Percentiles rank a stretch among this genome's conserved stretches.
Evolutionary conservation across 345 rosid genomes (phyloP).

Genomic region (Moricandia arvensis): DNA sequence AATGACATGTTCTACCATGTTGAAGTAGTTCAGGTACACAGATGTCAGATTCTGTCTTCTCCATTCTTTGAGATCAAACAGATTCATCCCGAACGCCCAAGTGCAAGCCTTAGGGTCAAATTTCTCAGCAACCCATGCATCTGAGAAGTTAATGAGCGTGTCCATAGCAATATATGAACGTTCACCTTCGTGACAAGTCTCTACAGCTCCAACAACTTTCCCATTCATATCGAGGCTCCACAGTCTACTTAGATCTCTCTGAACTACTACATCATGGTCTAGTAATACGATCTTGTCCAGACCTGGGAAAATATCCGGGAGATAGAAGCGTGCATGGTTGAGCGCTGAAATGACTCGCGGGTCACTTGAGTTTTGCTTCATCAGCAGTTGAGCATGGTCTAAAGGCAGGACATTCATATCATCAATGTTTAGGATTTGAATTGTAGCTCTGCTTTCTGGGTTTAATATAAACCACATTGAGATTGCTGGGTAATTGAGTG

Average conservation of each 20-base stretch:
- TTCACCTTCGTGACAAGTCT: slow-evolving; percentile 68
- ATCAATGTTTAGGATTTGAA: slow-evolving; percentile 65
- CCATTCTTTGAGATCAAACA: slow-evolving; percentile 82
- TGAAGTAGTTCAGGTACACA: slow-evolving; percentile 51
- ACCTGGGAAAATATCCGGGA: slow-evolving; percentile 71
- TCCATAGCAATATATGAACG: slow-evolving; percentile 58
- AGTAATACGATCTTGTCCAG: slow-evolving; percentile 70
- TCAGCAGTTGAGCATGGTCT: slow-evolving; percentile 48
- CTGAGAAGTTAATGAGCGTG: slow-evolving; percentile 62
- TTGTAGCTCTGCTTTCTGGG: slow-evolving; percentile 59
- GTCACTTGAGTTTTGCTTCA: slow-evolving; percentile 56
- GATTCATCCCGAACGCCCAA: slow-evolving; percentile 95
- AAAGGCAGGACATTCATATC: slow-evolving; percentile 57
- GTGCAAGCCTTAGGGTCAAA: slow-evolving; percentile 74
- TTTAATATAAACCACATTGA: slow-evolving; percentile 87
- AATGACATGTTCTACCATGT: slow-evolving; percentile 49
- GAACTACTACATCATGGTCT: slow-evolving; percentile 94
- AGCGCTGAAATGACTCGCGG: slow-evolving; percentile 61
- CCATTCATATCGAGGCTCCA: slow-evolving; percentile 79
- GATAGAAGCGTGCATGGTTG: slow-evolving; percentile 82
- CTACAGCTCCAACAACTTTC: slow-evolving; percentile 88
- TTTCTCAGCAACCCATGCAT: slow-evolving; percentile 54
- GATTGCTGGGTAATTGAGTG: slow-evolving; percentile 79
- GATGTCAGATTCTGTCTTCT: slow-evolving; percentile 60
- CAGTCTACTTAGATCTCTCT: slow-evolving; percentile 61